Evolutionary conservation across 768 basidiomycete species (phyloP), one percentile per base, ranked within the genome.

Genomic region (Pleurotus pulmonarius): DNA sequence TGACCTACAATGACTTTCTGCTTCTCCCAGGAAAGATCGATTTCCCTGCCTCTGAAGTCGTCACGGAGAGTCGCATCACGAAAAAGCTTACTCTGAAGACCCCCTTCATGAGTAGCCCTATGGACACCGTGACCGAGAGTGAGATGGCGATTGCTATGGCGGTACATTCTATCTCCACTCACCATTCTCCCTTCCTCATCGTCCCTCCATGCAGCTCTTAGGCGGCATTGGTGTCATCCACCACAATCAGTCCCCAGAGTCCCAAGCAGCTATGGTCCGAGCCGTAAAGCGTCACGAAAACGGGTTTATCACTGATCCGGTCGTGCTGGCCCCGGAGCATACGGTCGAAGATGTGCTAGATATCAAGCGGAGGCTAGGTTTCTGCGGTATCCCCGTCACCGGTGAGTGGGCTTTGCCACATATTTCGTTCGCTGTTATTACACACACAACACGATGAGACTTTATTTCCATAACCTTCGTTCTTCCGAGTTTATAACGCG

Each of bases 201-300:
- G 58, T 47, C 61, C 43, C 44, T 1, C 24, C 40, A 20, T 43
- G 54, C 65, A 90, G 80, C 86, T 99, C 54, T 83, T 95, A 56
- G 97, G 97, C 48, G 97, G 96, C 55, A 90, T 98, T 59, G 96
- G 97, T 74, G 92, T 98, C 67, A 98, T 98, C 64, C 96, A 99
- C 70, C 94, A 99, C 74, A 99, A 98, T 71, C 92, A 94, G 70
- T 61, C 86, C 1, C 67, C 94, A 0, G 85, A 84, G 44, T 82
- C 83, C 3, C 97, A 99, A 74, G 96, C 96, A 6, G 87, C 90
- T 40, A 98, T 98, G 95, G 93, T 98, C 64, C 88, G 92, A 60
- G 91, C 92, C 43, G 97, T 98, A 26, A 99, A 99, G 73, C 87
- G 95, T 65, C 96, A 95, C 69, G 96, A 98, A 73, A 99, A 98